Conservation (phyloP, 2,329 filamentous ascomycete genomes). For the Piedraia hortae region DNA sequence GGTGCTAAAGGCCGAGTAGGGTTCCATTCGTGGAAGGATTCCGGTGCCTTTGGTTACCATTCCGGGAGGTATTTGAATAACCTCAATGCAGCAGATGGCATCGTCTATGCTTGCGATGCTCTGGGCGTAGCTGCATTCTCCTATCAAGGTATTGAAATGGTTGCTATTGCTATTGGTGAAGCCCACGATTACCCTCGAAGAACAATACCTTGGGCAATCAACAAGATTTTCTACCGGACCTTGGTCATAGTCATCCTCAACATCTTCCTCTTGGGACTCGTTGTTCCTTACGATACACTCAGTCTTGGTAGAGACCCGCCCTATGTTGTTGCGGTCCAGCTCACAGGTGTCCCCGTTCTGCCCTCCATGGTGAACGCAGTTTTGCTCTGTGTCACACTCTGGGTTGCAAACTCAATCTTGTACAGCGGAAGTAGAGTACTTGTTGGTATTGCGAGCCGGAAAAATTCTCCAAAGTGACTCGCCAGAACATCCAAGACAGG, state of each 20-base stretch:
- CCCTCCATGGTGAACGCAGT: conserved; percentile 43
- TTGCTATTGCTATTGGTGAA: conserved; percentile 25
- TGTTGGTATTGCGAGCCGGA: conserved; percentile 37
- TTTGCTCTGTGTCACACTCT: conserved; percentile 39
- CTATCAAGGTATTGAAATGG: conserved; percentile 27
- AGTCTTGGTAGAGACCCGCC: conserved; percentile 23
- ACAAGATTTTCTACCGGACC: conserved; percentile 14
- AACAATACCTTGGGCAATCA: conserved; percentile 14
- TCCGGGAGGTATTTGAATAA: conserved; percentile 8
- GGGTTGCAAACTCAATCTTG: conserved; percentile 38
- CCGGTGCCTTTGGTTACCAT: conserved; percentile 15
- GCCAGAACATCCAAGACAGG: conserved; percentile 30
- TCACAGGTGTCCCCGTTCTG: conserved; percentile 31
- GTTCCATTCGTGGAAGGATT: conserved; percentile 21
- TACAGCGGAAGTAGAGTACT: conserved; percentile 42
- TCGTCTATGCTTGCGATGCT: conserved; percentile 26
- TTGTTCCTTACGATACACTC: conserved; percentile 12
- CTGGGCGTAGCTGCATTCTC: conserved; percentile 30
- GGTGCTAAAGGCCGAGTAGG: conserved; percentile 30
- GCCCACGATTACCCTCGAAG: conserved; percentile 24
- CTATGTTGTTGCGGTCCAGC: conserved; percentile 36
- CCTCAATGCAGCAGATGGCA: conserved; percentile 9
- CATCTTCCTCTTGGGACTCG: conserved; percentile 13
- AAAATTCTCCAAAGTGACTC: conserved; percentile 25
- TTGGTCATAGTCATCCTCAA: conserved; percentile 14